A percentile compares a stretch with the other conserved stretches of the same genome.
Evolutionary conservation across 1,139 yeast genomes (phyloP).

Genomic region (Suhomyces taliae): DNA sequence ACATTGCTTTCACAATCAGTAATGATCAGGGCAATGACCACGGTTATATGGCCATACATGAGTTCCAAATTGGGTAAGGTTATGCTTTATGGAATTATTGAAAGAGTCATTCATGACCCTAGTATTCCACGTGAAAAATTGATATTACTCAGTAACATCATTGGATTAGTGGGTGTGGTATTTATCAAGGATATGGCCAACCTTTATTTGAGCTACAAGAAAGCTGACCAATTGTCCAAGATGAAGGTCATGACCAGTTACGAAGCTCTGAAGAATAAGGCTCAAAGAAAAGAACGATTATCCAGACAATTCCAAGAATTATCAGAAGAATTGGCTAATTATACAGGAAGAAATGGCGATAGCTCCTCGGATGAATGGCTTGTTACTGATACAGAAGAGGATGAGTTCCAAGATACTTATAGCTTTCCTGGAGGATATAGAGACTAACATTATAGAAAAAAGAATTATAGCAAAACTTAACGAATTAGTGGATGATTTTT

Average conservation of each 20-base stretch:
- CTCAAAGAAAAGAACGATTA: neutral
- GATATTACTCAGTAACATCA: constrained; percentile 42
- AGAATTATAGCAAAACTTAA: neutral
- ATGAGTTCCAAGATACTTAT: constrained; percentile 1
- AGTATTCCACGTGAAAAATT: constrained; percentile 39
- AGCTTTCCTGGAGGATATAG: constrained; percentile 6
- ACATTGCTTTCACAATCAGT: constrained; percentile 26
- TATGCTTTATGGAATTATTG: constrained; percentile 16
- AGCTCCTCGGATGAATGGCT: constrained; percentile 1
- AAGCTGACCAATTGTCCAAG: constrained; percentile 20
- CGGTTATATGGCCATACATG: constrained; percentile 43
- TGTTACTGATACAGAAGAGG: constrained; percentile 4
- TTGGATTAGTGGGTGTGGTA: constrained; percentile 42
- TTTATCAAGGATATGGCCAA: constrained; percentile 40
- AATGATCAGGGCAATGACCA: constrained; percentile 31
- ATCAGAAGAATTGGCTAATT: neutral
- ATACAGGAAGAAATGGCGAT: neutral
- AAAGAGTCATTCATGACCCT: constrained; percentile 7
- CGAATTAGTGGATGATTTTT: no score
- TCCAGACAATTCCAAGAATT: neutral
- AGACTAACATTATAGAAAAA: neutral
- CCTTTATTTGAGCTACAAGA: constrained; percentile 30
- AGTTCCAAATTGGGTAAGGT: constrained; percentile 36
- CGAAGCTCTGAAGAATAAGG: neutral
- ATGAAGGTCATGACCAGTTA: constrained; percentile 12